These are phyloP conservation scores for Coffea eugenioides DNA, from an alignment of 257 asterid species.

Conservation along the genomic window DNA sequence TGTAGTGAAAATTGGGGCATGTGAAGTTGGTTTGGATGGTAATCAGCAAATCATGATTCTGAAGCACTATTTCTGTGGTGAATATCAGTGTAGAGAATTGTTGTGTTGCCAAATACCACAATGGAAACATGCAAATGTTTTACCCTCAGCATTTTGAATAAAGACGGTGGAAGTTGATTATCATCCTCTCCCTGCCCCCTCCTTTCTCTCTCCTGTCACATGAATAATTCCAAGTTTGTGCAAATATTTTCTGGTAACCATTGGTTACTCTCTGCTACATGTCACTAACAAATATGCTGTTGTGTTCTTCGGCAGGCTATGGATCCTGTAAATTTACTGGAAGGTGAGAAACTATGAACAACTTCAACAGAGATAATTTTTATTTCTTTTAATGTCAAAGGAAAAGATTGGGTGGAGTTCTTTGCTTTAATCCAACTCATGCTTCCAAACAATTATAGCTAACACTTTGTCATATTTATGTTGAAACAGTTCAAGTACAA, in stretches of 20 bases:
- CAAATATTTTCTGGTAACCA: not conserved
- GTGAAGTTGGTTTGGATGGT: not conserved
- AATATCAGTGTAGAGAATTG: too few species aligned
- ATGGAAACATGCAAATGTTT: not conserved
- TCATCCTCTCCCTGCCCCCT: too few species aligned
- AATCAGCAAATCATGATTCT: not conserved
- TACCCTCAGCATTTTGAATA: not conserved
- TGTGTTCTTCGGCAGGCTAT: constrained; percentile 48
- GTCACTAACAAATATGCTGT: not conserved
- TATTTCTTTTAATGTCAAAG: not conserved
- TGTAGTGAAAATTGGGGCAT: not conserved
- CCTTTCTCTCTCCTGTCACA: not conserved
- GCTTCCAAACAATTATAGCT: not conserved
- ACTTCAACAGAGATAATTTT: not conserved
- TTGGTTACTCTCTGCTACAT: not conserved
- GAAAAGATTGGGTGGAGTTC: not conserved
- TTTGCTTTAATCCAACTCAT: not conserved
- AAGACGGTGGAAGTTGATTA: not conserved
- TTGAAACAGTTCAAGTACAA: constrained; percentile 49
- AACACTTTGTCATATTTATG: constrained; percentile 1
- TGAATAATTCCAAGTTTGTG: not conserved
- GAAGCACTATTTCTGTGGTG: not conserved
- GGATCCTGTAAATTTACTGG: constrained; percentile 77
- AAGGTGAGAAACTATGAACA: constrained; percentile 46
- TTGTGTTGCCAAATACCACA: not conserved